These are phyloP conservation scores for Tulasnella sp. DNA, from an alignment of 768 basidiomycete genomes.

Conservation along the genomic window DNA sequence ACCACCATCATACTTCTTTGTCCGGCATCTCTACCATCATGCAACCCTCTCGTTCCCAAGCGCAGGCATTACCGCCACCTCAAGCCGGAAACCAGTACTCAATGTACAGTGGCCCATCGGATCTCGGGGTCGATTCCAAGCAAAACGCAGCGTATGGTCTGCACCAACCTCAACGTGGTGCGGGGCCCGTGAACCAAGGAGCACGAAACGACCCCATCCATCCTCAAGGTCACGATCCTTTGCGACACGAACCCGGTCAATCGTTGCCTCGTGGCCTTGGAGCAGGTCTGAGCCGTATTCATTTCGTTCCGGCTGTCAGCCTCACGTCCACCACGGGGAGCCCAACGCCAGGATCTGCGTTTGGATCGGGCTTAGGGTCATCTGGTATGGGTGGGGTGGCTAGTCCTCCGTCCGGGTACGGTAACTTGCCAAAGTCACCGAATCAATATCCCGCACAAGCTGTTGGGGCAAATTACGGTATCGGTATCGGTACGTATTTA, in stretches of 20 bases:
- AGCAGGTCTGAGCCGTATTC: slow-evolving; percentile 80
- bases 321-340: slow-evolving; percentile 9
- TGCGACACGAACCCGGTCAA: slow-evolving; percentile 77
- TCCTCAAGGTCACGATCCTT: not conserved
- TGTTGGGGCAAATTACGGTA: too few relatives aligned
- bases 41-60: not conserved
- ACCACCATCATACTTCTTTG: slow-evolving; percentile 7
- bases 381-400: not conserved
- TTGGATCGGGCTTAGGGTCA: too few relatives aligned
- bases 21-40: slow-evolving; percentile 6
- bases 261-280: slow-evolving; percentile 86
- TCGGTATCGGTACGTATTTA: too few relatives aligned
- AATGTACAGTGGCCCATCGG: slow-evolving; percentile 6
- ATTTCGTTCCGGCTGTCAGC: slow-evolving; percentile 26
- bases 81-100: not conserved
- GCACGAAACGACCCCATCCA: slow-evolving; percentile 22
- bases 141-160: slow-evolving; percentile 38
- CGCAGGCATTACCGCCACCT: not conserved
- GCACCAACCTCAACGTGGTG: slow-evolving; percentile 14
- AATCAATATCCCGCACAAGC: too few relatives aligned
- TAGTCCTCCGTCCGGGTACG: not conserved
- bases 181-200: slow-evolving; percentile 11
- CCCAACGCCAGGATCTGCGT: slow-evolving; percentile 5
- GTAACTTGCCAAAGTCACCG: not conserved
- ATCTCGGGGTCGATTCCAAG: slow-evolving; percentile 22